Evolutionary conservation across 257 asterid genomes (phyloP).

Genomic region (Przewalskia tangutica): DNA sequence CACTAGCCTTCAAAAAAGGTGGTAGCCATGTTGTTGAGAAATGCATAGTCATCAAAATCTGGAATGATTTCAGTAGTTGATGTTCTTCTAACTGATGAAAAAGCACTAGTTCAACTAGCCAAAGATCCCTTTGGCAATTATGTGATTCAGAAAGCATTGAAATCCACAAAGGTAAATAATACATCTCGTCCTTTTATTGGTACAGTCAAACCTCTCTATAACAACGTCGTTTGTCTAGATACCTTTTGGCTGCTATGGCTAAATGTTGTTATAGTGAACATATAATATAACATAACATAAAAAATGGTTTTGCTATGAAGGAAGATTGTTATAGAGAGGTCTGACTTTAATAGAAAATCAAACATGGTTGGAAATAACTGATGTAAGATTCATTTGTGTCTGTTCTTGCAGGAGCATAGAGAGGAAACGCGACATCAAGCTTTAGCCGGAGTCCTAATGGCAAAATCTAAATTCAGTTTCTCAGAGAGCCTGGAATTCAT

Average conservation of each 20-base stretch:
- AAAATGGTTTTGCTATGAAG: background rate
- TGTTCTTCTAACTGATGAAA: background rate
- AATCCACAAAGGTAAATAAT: background rate
- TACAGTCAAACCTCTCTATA: background rate
- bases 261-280: background rate
- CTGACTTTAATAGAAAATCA: background rate
- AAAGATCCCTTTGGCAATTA: background rate
- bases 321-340: background rate
- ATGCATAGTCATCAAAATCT: background rate
- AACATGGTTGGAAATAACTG: background rate
- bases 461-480: background rate
- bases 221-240: background rate
- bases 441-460: background rate
- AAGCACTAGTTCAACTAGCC: background rate
- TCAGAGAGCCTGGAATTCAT: background rate
- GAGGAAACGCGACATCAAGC: background rate
- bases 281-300: too few species aligned
- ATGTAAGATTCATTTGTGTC: background rate
- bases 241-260: background rate
- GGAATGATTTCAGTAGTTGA: background rate
- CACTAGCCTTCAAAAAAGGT: background rate
- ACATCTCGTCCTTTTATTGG: background rate
- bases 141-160: conserved; percentile 5
- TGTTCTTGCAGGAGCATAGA: background rate
- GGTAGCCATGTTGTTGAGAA: conserved; percentile 4